Evolutionary conservation across 106 monocot genomes (phyloP), one percentile per base, ranked within the genome.

Genomic region (Dendrobium chrysotoxum): DNA sequence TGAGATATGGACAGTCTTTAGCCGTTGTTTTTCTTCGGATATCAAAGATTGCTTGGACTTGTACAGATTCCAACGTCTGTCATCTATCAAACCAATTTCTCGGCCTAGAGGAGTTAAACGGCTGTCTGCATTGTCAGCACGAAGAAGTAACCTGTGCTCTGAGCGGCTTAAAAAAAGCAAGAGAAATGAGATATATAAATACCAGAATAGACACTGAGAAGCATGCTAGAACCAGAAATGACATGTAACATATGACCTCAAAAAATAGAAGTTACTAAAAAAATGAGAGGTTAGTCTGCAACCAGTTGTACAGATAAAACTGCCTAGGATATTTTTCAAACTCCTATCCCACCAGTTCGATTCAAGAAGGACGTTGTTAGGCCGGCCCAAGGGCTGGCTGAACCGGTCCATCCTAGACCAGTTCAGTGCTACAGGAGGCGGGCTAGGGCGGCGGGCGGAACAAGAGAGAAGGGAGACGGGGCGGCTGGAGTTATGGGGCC

Each of bases 101-200:
- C 91, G 81, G 16, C 91, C 99, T 39, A 99, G 83, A 84, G 99
- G 99, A 72, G 99, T 99, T 82, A 99, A 86, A 79, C 99, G 92
- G 72, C 95, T 95, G 79, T 99, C 99, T 12, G 99, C 99, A 91
- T 99, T 99, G 70, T 99, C 99, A 75, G 95, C 72, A 70, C 99
- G 95, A 75, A 99, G 88, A 55, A 99, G 91, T 57, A 99, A 79
- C 80, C 99, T 83, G 77, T 99, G 93, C 76, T 99, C 99, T 81
- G 99, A 95, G 9, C 99, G 99, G 77, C 99, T 99, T 79, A 35
- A 45, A 54, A 39, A 77, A 46, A 18, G 8, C 53, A 77, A 30
- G 11, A 23, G 2, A 77, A 53, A 77, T 53, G 46, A 47, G 20
- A 31, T 15, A 74, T 74, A 16, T 16, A 40, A 11, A 17, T 41